Conservation (phyloP, 1,139 yeast genomes). For the Candida neerlandica region DNA sequence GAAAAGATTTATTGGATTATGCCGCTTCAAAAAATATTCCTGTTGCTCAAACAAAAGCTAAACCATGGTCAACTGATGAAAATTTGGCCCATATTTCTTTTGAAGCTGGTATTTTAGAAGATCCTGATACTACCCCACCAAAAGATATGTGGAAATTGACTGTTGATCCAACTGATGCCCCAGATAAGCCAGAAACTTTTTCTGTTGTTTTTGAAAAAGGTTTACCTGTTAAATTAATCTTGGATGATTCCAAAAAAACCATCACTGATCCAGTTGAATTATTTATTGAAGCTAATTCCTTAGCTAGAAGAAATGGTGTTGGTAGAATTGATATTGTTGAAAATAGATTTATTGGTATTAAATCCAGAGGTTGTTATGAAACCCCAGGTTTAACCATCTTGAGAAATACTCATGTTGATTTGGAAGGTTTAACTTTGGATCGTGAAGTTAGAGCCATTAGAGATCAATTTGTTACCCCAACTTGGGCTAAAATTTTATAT, state of each 20-base stretch:
- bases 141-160: constrained; percentile 99
- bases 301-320: constrained; percentile 98
- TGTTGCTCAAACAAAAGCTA: constrained; percentile 95
- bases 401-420: constrained; percentile 91
- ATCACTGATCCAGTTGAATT: constrained; percentile 88
- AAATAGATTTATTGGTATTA: constrained; percentile 97
- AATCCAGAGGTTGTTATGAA: constrained; percentile 99
- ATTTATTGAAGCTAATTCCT: constrained; percentile 87
- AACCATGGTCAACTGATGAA: constrained; percentile 99
- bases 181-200: constrained; percentile 88
- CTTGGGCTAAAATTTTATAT: constrained; percentile 88
- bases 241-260: constrained; percentile 58
- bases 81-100: constrained; percentile 98
- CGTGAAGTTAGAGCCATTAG: constrained; percentile 97
- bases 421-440: constrained; percentile 95
- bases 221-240: constrained; percentile 77
- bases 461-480: constrained; percentile 92
- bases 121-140: constrained; percentile 98
- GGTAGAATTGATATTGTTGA: constrained; percentile 99
- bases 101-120: constrained; percentile 98
- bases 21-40: constrained; percentile 91
- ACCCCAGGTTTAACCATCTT: constrained; percentile 96
- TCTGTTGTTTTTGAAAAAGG: constrained; percentile 83
- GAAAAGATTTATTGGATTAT: constrained; percentile 91
- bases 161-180: constrained; percentile 94